phyloP scores from a whole-genome alignment of 2,329 filamentous ascomycete species.

The Arthrobotrys sinensis region DNA sequence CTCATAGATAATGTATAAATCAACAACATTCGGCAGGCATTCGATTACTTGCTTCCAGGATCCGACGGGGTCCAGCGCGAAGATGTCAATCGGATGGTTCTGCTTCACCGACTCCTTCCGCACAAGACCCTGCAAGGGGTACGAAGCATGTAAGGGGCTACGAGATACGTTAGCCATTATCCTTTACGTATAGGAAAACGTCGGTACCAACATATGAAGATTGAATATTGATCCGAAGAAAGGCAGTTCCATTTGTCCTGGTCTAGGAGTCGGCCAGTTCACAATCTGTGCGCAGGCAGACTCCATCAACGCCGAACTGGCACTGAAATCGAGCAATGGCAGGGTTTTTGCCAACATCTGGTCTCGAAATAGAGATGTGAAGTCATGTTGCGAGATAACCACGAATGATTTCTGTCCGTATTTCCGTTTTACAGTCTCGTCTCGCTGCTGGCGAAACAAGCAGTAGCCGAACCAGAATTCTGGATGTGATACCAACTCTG shows the following conservation, averaged over 20 bases:
- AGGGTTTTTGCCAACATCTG: constrained; percentile 64
- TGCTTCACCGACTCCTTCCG: constrained; percentile 57
- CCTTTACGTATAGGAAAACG: neutral
- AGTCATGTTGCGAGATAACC: constrained; percentile 65
- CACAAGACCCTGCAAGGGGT: constrained; percentile 64
- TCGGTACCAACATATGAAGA: constrained; percentile 63
- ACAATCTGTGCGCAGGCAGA: constrained; percentile 65
- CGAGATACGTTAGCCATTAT: constrained; percentile 1
- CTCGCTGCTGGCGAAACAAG: constrained; percentile 65
- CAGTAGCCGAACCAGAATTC: constrained; percentile 65
- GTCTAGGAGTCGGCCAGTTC: constrained; percentile 63
- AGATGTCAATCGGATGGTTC: constrained; percentile 62
- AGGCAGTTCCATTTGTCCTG: constrained; percentile 64
- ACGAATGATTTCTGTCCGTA: constrained; percentile 65
- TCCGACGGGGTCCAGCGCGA: constrained; percentile 64
- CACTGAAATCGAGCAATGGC: constrained; percentile 63
- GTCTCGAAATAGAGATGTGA: constrained; percentile 63
- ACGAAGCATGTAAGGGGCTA: constrained; percentile 63
- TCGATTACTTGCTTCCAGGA: constrained; percentile 64
- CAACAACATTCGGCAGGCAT: constrained; percentile 63
- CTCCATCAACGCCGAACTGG: constrained; percentile 64
- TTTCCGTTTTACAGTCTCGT: constrained; percentile 64
- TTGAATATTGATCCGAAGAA: constrained; percentile 65
- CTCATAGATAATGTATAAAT: constrained; percentile 65
- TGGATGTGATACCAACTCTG: constrained; percentile 62